A percentile compares a stretch with the other conserved stretches of the same genome.
Evolutionary conservation across 371 early-diverging fungal genomes (phyloP).

Genomic region (Mucor saturninus): DNA sequence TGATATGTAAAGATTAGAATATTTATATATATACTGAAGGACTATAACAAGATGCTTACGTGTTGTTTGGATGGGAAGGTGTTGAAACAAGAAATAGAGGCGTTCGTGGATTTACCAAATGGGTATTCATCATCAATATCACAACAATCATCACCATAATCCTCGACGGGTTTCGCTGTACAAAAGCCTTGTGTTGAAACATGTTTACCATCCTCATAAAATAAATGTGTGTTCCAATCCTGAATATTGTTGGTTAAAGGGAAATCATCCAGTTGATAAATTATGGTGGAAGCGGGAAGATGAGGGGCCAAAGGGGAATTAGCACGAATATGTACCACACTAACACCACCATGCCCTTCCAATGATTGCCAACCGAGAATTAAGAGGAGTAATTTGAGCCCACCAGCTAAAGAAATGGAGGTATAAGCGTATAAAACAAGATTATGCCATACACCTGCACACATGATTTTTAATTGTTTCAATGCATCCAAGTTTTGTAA

Average conservation of each 20-base stretch:
- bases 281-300: slow-evolving; percentile 51
- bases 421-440: slow-evolving; percentile 56
- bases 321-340: slow-evolving; percentile 61
- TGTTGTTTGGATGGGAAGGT: slow-evolving; percentile 19
- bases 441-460: slow-evolving; percentile 90
- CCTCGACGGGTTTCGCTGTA: slow-evolving; percentile 21
- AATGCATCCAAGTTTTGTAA: slow-evolving; percentile 53
- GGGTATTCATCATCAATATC: slow-evolving; percentile 51
- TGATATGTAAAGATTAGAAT: not conserved
- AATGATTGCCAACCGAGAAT: slow-evolving; percentile 60
- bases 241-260: slow-evolving; percentile 45
- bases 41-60: not conserved
- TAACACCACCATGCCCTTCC: slow-evolving; percentile 60
- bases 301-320: slow-evolving; percentile 59
- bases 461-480: slow-evolving; percentile 69
- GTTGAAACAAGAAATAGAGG: slow-evolving; percentile 57
- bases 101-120: slow-evolving; percentile 58
- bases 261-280: slow-evolving; percentile 59
- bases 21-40: not conserved
- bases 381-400: slow-evolving; percentile 48
- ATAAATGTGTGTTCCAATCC: slow-evolving; percentile 57
- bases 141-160: slow-evolving; percentile 51
- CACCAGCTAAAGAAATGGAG: slow-evolving; percentile 55
- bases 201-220: slow-evolving; percentile 33
- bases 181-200: slow-evolving; percentile 45